Conservation (phyloP, 2,329 filamentous ascomycete genomes). For the Chrysoporthe cubensis region DNA sequence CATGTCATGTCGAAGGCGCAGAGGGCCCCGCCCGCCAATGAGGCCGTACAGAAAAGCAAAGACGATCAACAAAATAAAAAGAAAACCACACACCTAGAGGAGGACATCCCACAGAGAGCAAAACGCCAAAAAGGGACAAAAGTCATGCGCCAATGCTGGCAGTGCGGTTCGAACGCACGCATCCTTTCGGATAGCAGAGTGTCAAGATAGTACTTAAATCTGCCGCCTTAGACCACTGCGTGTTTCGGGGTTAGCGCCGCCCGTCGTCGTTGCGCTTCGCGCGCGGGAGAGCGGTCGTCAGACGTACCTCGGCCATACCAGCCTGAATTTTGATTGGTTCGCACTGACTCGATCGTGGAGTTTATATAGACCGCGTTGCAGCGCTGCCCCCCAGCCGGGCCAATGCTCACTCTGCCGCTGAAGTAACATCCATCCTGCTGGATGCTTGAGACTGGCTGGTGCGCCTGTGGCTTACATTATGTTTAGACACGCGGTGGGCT, state of each 20-base stretch:
- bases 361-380: not conserved
- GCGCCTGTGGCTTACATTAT: too few relatives aligned
- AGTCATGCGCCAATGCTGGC: slow-evolving; percentile 12
- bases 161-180: slow-evolving; percentile 30
- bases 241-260: slow-evolving; percentile 17
- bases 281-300: slow-evolving; percentile 7
- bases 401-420: too few relatives aligned
- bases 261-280: not conserved
- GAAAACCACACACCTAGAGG: too few relatives aligned
- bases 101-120: not conserved
- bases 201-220: slow-evolving; percentile 15
- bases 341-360: not conserved
- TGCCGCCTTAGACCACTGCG: slow-evolving; percentile 26
- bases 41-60: too few relatives aligned
- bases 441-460: too few relatives aligned
- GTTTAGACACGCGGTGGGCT: too few relatives aligned
- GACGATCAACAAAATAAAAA: too few relatives aligned
- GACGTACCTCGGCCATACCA: slow-evolving; percentile 28
- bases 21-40: too few relatives aligned
- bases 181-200: slow-evolving; percentile 30
- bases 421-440: too few relatives aligned
- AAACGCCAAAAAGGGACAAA: not conserved
- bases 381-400: too few relatives aligned
- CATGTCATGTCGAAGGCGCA: too few relatives aligned
- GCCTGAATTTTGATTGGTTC: slow-evolving; percentile 25